Conservation (phyloP, 192 early-diverging fungal genomes). For the Gigaspora rosea region DNA sequence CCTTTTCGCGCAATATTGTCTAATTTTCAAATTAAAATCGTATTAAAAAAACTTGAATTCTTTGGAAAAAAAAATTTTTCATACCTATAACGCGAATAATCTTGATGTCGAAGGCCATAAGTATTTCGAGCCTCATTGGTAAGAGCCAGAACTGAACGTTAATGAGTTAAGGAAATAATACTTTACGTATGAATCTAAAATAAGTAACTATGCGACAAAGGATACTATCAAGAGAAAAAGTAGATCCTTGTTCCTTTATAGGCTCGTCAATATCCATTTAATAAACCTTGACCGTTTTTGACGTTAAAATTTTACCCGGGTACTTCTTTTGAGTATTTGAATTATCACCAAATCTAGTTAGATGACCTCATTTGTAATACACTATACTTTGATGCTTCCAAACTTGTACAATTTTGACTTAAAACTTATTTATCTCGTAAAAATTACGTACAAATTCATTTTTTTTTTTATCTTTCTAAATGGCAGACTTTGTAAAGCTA, state of each 20-base stretch:
- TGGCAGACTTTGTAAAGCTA: conserved; percentile 63
- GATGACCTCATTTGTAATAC: background rate
- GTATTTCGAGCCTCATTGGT: conserved; percentile 68
- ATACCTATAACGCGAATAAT: conserved; percentile 75
- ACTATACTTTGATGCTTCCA: background rate
- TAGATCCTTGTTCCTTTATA: background rate
- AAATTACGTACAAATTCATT: background rate
- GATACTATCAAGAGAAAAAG: conserved; percentile 24
- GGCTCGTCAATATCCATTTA: background rate
- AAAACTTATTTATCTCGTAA: background rate
- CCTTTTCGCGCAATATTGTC: conserved; percentile 68
- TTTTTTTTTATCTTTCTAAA: background rate
- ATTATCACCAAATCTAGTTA: too few species aligned
- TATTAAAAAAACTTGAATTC: background rate
- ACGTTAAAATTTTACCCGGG: background rate
- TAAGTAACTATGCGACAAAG: background rate
- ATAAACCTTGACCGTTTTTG: too few species aligned
- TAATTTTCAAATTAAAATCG: conserved; percentile 23
- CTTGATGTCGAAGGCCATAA: conserved; percentile 79
- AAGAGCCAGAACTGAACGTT: conserved; percentile 47
- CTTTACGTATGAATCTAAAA: background rate
- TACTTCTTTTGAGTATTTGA: too few species aligned
- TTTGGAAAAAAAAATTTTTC: background rate
- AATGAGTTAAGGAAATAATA: background rate
- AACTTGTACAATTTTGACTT: background rate